These are phyloP conservation scores for Pelargonium australe DNA, from an alignment of 441 rosid species.

Conservation along the genomic window DNA sequence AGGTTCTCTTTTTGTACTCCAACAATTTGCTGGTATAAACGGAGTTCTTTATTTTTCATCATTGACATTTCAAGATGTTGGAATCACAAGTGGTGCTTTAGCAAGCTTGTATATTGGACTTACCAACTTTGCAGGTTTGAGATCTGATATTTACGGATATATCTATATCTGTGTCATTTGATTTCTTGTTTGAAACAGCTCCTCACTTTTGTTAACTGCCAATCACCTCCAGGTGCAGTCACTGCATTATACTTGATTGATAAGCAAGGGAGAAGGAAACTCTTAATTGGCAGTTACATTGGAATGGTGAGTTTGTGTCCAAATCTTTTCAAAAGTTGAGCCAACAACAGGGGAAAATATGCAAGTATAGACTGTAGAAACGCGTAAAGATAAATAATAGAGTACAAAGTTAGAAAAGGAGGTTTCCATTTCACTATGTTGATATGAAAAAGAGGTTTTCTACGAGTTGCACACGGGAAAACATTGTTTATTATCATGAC, in stretches of 20 bases:
- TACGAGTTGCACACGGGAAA: background rate
- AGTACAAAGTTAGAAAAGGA: background rate
- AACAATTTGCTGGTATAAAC: slow-evolving; percentile 80
- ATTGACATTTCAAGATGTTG: slow-evolving; percentile 62
- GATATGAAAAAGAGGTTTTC: background rate
- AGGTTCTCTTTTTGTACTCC: slow-evolving; percentile 59
- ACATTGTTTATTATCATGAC: background rate
- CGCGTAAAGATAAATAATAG: background rate
- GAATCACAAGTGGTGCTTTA: slow-evolving; percentile 48
- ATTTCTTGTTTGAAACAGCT: slow-evolving; percentile 6
- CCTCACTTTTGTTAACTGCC: slow-evolving; percentile 5
- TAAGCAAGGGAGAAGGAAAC: slow-evolving; percentile 20
- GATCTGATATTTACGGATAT: slow-evolving; percentile 7
- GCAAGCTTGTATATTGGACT: slow-evolving; percentile 61
- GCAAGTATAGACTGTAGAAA: no score
- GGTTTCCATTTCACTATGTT: background rate
- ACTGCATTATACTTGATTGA: slow-evolving; percentile 21
- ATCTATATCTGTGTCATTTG: background rate
- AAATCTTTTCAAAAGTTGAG: background rate
- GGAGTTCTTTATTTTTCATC: slow-evolving; percentile 82
- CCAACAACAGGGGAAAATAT: background rate
- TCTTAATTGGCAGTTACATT: slow-evolving; percentile 23
- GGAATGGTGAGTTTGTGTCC: slow-evolving; percentile 22
- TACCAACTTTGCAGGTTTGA: slow-evolving; percentile 60
- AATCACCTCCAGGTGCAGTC: slow-evolving; percentile 16